These are phyloP conservation scores for Isatis tinctoria DNA, from an alignment of 345 rosid species.

Conservation along the genomic window DNA sequence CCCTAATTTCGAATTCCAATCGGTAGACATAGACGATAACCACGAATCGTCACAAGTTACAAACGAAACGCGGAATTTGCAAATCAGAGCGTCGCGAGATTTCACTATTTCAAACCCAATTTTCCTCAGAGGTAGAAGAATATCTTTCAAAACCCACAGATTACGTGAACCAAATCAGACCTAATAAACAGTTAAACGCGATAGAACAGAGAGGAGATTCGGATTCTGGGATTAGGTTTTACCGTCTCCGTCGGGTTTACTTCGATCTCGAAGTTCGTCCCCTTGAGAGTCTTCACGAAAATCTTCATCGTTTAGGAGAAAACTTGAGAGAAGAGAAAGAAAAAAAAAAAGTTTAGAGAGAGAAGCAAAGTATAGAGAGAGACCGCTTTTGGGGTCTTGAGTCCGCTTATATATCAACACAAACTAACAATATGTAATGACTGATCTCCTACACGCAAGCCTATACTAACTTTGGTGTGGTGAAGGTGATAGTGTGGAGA, in stretches of 20 bases:
- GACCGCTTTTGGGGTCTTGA: slow-evolving; percentile 15
- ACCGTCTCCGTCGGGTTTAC: slow-evolving; percentile 63
- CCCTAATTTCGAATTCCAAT: slow-evolving; percentile 27
- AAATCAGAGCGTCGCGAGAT: slow-evolving; percentile 18
- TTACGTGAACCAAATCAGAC: slow-evolving; percentile 18
- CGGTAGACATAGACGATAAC: not conserved
- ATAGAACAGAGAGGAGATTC: not conserved
- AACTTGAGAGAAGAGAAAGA: slow-evolving; percentile 9
- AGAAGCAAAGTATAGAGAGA: slow-evolving; percentile 30
- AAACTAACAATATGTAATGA: not conserved
- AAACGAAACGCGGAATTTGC: slow-evolving; percentile 13
- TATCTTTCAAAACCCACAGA: not conserved
- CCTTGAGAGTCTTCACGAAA: slow-evolving; percentile 73
- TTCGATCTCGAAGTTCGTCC: slow-evolving; percentile 64
- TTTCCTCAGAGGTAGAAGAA: not conserved
- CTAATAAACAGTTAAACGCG: slow-evolving; percentile 3
- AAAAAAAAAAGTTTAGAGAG: slow-evolving; percentile 24
- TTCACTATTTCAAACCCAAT: not conserved
- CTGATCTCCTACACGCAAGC: not conserved
- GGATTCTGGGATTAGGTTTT: not conserved
- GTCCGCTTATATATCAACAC: slow-evolving; percentile 22
- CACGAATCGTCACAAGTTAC: not conserved
- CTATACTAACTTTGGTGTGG: not conserved
- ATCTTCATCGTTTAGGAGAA: slow-evolving; percentile 55
- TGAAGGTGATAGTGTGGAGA: not conserved